Base-by-base conservation (phyloP, 2,329 filamentous ascomycete genomes). In the Nemania sp. region DNA sequence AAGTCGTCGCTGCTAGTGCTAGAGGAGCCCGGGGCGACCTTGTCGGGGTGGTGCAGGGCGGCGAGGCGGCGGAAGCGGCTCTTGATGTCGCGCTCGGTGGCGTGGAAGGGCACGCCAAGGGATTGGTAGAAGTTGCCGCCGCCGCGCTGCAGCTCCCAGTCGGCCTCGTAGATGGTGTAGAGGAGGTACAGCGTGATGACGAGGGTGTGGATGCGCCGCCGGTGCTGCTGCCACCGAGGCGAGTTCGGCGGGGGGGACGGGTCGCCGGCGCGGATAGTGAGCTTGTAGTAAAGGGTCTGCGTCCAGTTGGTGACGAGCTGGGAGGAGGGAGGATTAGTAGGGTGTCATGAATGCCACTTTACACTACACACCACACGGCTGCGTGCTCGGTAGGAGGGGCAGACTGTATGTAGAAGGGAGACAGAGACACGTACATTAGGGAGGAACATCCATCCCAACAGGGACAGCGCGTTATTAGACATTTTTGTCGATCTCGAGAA, bases 161-260 rank as follows among this genome's bases (percentile, higher is more conserved):
- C 93, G 75, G 93, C 92, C 82, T 98, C 95, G 82, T 94, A 96
- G 75, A 98, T 89, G 54, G 94, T 97, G 85, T 97, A 98, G 72
- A 91, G 82, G 43, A 98, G 92, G 82, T 98, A 99, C 68, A 88
- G 82, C 56, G 91, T 84, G 58, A 98, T 91, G 75, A 98, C 93
- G 73, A 91, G 84, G 77, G 95, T 91, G 79, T 96, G 90, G 78
- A 98, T 95, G 74, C 89, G 88, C 66, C 92, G 92, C 68, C 93
- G 91, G 82, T 98, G 93, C 65, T 87, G 85, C 70, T 86, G 84
- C 79, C 88, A 93, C 72, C 89, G 89, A 1, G 89, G 85, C n/a
- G 87, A 85, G 79, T 92, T 88, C 41, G 92, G 88, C 66, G 82
- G 88, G 1, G 92, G 95, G 67, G 92, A 92, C 15, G 92, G 92